Evolutionary conservation across 2,329 filamentous ascomycete species (phyloP).

Genomic region (Beauveria sp.): DNA sequence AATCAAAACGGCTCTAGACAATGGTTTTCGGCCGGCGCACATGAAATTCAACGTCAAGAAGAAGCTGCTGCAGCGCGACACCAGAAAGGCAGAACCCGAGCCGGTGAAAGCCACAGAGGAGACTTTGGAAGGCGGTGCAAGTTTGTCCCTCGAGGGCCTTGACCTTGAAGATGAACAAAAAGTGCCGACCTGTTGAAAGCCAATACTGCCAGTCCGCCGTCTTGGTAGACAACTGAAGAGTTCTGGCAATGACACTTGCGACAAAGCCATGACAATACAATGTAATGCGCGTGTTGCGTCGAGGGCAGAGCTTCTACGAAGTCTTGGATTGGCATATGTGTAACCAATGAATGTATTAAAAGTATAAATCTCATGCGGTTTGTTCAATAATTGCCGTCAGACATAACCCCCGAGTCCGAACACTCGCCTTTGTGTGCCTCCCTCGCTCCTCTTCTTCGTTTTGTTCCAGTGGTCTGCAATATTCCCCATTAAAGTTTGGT

Average conservation of each 20-base stretch:
- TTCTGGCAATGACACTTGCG: too few relatives aligned
- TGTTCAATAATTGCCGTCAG: neutral
- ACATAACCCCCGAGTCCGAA: neutral
- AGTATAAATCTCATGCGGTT: too few relatives aligned
- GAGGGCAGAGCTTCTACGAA: too few relatives aligned
- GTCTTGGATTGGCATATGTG: too few relatives aligned
- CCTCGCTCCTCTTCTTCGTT: neutral
- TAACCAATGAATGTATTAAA: neutral
- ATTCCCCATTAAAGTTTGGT: neutral
- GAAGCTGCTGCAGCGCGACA: neutral
- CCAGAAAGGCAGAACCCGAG: neutral
- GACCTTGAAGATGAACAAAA: too few relatives aligned
- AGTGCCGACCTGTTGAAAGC: too few relatives aligned
- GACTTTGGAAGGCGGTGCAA: neutral
- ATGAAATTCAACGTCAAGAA: neutral
- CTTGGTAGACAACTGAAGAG: too few relatives aligned
- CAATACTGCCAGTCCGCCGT: too few relatives aligned
- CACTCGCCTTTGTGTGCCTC: neutral
- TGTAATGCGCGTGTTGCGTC: too few relatives aligned
- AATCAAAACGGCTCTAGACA: neutral
- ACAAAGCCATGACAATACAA: too few relatives aligned
- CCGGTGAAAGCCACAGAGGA: neutral
- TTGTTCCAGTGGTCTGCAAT: neutral
- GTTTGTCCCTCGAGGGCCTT: too few relatives aligned
- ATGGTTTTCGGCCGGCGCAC: neutral